phyloP scores from a whole-genome alignment of 768 basidiomycete genomes.

The Mycena vulgaris region DNA sequence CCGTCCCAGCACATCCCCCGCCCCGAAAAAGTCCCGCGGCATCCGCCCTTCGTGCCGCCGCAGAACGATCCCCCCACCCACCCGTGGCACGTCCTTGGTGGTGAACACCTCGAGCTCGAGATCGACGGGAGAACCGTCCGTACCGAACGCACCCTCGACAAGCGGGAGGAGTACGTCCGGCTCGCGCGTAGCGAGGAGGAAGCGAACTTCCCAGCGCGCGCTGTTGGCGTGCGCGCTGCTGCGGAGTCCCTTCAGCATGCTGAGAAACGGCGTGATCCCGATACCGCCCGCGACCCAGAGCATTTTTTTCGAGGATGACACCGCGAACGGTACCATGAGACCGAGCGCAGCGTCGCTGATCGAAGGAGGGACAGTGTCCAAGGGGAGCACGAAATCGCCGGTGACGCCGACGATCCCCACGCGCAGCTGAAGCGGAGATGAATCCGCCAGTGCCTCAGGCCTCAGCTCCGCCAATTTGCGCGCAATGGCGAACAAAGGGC shows the following conservation, averaged over 20 bases:
- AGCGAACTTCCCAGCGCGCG: conserved; percentile 55
- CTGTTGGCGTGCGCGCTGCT: not conserved
- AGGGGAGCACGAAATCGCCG: conserved; percentile 65
- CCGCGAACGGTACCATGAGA: conserved; percentile 27
- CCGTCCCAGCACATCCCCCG: conserved; percentile 39
- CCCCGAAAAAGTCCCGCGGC: conserved; percentile 36
- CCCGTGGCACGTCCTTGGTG: conserved; percentile 1
- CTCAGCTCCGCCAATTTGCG: conserved; percentile 56
- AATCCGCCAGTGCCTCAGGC: conserved; percentile 59
- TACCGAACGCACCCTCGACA: conserved; percentile 48
- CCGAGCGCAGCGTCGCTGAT: conserved; percentile 36
- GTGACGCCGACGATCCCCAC: conserved; percentile 67
- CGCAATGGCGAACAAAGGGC: conserved; percentile 66
- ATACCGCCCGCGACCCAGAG: conserved; percentile 79
- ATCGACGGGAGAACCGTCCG: conserved; percentile 33
- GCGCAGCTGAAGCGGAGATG: conserved; percentile 53
- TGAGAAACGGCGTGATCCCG: conserved; percentile 76
- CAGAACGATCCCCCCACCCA: conserved; percentile 32
- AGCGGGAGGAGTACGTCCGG: conserved; percentile 66
- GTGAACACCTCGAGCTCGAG: conserved; percentile 62
- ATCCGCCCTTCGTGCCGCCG: conserved; percentile 43
- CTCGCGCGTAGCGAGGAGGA: conserved; percentile 68
- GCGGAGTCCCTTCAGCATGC: conserved; percentile 56
- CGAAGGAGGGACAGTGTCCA: not conserved
- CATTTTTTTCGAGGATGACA: conserved; percentile 44